Evolutionary conservation across 2,329 filamentous ascomycete genomes (phyloP), one percentile per base, ranked within the genome.

Genomic region (Myriangium duriaei): DNA sequence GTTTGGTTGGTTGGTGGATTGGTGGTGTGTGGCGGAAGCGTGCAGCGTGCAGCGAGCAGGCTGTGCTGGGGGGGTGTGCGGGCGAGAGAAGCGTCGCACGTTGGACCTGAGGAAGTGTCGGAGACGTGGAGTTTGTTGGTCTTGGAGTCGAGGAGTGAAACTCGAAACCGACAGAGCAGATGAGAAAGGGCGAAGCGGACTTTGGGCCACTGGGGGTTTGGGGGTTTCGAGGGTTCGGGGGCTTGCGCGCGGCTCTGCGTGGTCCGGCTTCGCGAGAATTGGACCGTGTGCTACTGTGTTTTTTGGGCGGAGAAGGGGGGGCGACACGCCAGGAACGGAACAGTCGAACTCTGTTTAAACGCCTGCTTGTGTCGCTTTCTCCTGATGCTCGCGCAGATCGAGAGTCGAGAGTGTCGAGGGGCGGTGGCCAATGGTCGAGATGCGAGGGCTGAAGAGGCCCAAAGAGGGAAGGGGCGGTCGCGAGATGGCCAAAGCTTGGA

Each of bases 171-270:
- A 39, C 32, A 19, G 29, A 39, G 36, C 30, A 32, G 34, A 16
- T 35, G 40, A 26, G 26, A 45, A 49, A 5, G 36, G 28, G 31
- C 45, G 21, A n/a, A 26, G 7, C 21, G 21, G 21, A 26, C 21
- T 26, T 26, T 7, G 21, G 21, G 7, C n/a, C 21, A n/a, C 21
- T 7, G 21, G 21, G 21, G 21, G 21, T n/a, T 7, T 26, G 21
- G 21, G 21, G 7, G 21, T 26, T 26, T 26, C 7, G 21, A n/a
- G 7, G 21, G 21, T 26, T 26, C n/a, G 21, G 21, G 21, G 21
- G 21, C 21, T 7, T 7, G 21, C 21, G n/a, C 21, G 21, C 21
- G 21, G 21, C 21, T 26, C 21, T 26, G 21, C 21, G 7, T 26
- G n/a, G 21, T n/a, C 21, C n/a, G 21, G n/a, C n/a, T n/a, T n/a